Conservation (phyloP, 2,329 filamentous ascomycete species). For the Tolypocladium endophyticum region DNA sequence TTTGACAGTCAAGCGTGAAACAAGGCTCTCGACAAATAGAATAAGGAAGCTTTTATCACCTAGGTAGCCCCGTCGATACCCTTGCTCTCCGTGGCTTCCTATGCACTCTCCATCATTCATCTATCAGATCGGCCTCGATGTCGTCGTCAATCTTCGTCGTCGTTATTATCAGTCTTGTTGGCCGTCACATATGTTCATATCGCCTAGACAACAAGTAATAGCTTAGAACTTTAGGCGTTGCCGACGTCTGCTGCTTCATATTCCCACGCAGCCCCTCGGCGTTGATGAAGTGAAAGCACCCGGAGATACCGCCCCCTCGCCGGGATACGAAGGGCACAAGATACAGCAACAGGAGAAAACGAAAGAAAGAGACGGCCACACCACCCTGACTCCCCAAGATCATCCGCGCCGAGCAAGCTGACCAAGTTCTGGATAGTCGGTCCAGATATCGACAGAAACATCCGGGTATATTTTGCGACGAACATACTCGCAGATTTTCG, state of each 20-base stretch:
- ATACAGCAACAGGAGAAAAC: constrained; percentile 2
- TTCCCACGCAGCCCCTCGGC: background rate
- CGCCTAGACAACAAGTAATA: constrained; percentile 6
- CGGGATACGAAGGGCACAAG: background rate
- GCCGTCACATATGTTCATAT: constrained; percentile 5
- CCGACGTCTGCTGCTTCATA: background rate
- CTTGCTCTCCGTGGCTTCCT: background rate
- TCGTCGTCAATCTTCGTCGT: constrained; percentile 6
- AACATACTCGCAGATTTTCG: constrained; percentile 5
- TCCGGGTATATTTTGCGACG: constrained; percentile 9
- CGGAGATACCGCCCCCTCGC: background rate
- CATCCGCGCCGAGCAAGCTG: background rate
- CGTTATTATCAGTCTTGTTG: constrained; percentile 6
- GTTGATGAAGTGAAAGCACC: constrained; percentile 1
- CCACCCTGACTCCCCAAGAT: background rate
- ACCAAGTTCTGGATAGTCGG: constrained; percentile 2
- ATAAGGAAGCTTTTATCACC: constrained; percentile 3
- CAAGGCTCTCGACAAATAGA: background rate
- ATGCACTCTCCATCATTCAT: background rate
- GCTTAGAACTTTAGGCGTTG: constrained; percentile 1
- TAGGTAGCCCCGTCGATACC: background rate
- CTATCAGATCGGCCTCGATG: background rate
- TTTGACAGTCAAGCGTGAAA: background rate
- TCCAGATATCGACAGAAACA: constrained; percentile 10
- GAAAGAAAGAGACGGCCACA: constrained; percentile 1